Base-by-base conservation (phyloP, 139 green algal species). In the Chlorella sp. region DNA sequence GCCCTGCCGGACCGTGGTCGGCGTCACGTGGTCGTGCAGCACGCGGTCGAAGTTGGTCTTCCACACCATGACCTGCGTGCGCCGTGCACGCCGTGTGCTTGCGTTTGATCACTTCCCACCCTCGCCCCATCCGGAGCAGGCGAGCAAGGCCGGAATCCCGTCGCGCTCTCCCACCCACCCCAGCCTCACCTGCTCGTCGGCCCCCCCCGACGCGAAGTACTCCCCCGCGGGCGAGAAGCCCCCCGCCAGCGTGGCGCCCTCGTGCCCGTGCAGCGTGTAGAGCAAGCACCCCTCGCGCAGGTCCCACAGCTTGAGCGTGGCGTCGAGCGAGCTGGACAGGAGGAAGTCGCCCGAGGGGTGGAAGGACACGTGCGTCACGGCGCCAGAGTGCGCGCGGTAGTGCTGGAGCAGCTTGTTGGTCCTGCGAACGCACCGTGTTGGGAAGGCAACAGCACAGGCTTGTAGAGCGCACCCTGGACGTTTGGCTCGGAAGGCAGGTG, bases 211-310 rank as follows among this genome's bases (percentile, higher is more conserved):
- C 17, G 64, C 64, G 77, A 97, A 97, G 79, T 89, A 91, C 74
- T 92, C 88, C 0, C 92, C 92, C 0, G 79, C 83, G 2, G 91
- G 88, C 30, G 83, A 90, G 79, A 96, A 97, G 55, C 71, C 71
- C 1, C 85, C 86, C 22, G 74, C 85, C 24, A 84, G 80, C 2
- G 85, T 88, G 10, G 90, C 82, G 20, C 90, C 90, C 71, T 95
- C 88, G 76, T 97, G 91, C 60, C 89, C 91, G 72, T 94, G 88
- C 74, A 97, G 85, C 22, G 92, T 96, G 84, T 96, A 97, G 75
- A 95, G 92, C 30, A 96, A 83, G 73, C 90, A 83, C 0, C 91
- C 91, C 78, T 96, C 92, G 0, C 89, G 10, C 10, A 55, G 42
- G 42, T 55, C 42, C 42, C 42, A 55, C 10, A 55, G 42, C 86